Percentiles rank a stretch among this genome's conserved stretches.
Conservation (phyloP, 768 basidiomycete species). For the Suillus decipiens region DNA sequence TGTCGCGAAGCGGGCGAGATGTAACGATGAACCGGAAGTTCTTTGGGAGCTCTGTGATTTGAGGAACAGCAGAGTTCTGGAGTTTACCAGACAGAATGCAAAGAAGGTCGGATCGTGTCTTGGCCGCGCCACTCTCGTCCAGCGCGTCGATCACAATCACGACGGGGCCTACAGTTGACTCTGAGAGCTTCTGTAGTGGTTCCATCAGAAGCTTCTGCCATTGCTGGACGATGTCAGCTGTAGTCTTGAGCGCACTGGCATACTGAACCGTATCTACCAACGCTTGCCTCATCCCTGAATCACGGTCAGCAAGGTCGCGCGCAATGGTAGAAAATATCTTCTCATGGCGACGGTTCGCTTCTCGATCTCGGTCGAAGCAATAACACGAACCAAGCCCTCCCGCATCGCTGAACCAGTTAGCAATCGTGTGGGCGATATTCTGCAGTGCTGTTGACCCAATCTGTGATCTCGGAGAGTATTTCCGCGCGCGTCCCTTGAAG, state of each 20-base stretch:
- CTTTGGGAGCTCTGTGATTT: not conserved
- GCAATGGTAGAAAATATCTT: not conserved
- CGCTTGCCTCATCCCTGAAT: not conserved
- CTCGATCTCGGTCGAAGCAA: not conserved
- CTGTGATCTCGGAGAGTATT: constrained; percentile 17
- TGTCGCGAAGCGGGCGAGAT: constrained; percentile 15
- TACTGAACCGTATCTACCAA: not conserved
- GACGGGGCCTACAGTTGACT: constrained; percentile 14
- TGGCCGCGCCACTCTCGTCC: constrained; percentile 16
- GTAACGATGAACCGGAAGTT: constrained; percentile 11
- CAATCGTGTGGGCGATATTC: constrained; percentile 7
- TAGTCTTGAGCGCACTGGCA: not conserved
- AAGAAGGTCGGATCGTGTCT: constrained; percentile 15
- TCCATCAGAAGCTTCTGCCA: constrained; percentile 20
- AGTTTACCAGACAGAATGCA: not conserved
- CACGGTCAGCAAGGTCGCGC: not conserved
- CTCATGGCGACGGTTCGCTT: not conserved
- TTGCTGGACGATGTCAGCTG: constrained; percentile 4
- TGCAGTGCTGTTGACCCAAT: constrained; percentile 13
- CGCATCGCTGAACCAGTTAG: not conserved
- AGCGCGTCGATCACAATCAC: constrained; percentile 28
- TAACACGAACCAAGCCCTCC: constrained; percentile 3
- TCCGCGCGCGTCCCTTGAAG: constrained; percentile 17
- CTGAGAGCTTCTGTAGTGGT: constrained; percentile 12
- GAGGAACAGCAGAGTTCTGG: not conserved